These are phyloP conservation scores for Arachis monticola DNA, from an alignment of 331 rosid genomes.

Conservation along the genomic window DNA sequence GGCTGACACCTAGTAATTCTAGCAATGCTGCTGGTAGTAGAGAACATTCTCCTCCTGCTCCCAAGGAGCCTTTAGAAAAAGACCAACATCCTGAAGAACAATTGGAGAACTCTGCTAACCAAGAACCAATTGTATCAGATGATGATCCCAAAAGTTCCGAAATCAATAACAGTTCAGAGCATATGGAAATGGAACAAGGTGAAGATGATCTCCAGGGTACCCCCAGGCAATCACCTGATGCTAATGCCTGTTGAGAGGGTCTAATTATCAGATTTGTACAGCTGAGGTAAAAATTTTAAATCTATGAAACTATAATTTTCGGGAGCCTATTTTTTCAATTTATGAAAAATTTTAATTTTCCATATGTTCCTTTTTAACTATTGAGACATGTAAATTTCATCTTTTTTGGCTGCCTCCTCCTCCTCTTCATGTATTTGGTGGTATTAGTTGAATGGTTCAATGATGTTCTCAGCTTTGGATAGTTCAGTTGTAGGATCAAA, in stretches of 20 bases:
- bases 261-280: slow-evolving; percentile 78
- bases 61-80: slow-evolving; percentile 44
- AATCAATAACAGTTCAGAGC: slow-evolving; percentile 45
- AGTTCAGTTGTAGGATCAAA: slow-evolving; percentile 56
- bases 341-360: slow-evolving; percentile 55
- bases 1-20: slow-evolving; percentile 61
- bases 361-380: slow-evolving; percentile 52
- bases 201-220: slow-evolving; percentile 54
- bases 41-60: slow-evolving; percentile 59
- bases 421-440: slow-evolving; percentile 44
- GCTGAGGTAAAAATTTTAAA: slow-evolving; percentile 77
- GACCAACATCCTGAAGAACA: slow-evolving; percentile 52
- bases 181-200: slow-evolving; percentile 29
- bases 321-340: slow-evolving; percentile 56
- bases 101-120: slow-evolving; percentile 33
- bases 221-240: slow-evolving; percentile 55
- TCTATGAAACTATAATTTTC: slow-evolving; percentile 56
- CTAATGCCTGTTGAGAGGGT: slow-evolving; percentile 58
- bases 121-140: slow-evolving; percentile 48
- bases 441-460: slow-evolving; percentile 57
- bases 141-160: slow-evolving; percentile 49
- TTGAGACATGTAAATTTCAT: slow-evolving; percentile 71
- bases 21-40: slow-evolving; percentile 47
- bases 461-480: slow-evolving; percentile 47
- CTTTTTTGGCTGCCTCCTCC: slow-evolving; percentile 57